Evolutionary conservation across 2,329 filamentous ascomycete genomes (phyloP), one percentile per base, ranked within the genome.

Genomic region (Pseudogymnoascus sp.): DNA sequence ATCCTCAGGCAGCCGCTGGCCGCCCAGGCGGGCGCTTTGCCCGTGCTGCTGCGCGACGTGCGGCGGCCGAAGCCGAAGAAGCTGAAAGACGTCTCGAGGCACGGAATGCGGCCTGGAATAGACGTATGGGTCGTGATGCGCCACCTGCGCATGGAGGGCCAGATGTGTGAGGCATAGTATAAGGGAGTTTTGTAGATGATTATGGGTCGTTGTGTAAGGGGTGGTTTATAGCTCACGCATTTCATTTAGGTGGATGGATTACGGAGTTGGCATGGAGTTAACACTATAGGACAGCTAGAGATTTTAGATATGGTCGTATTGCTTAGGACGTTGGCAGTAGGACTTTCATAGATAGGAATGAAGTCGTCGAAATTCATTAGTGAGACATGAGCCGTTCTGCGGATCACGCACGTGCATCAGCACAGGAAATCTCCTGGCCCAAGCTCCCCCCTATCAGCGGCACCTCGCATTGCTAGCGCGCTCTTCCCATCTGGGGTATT

Each of bases 391-490:
- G 49, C 49, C 5, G 49, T 33, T 5, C 28, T 19, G 16, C 9
- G 49, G 28, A 22, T 28, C 49, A 16, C 49, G 49, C 49, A 55
- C 28, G 49, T 55, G 49, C 49, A 55, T 55, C 28, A 9, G 11
- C n/a, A 33, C 3, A 7, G 49, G 28, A 33, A 55, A 55, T 19
- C 49, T 19, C 49, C 49, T 55, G 49, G 49, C 11, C 49, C 49
- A 55, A 55, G 49, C 49, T 55, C 41, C 49, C 39, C 49, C 49
- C 25, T 55, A 55, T 55, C n/a, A 55, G n/a, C 28, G 49, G 49
- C 49, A 30, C n/a, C 9, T 55, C 49, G 25, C 49, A 33, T 33
- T 55, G n/a, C 49, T 55, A 55, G 49, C 25, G 49, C 11, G n/a
- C 5, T 33, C 49, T 33, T 55, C 6, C 28, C 28, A 55, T 55